Base-by-base conservation (phyloP, 345 rosid genomes). In the Gossypium raimondii region DNA sequence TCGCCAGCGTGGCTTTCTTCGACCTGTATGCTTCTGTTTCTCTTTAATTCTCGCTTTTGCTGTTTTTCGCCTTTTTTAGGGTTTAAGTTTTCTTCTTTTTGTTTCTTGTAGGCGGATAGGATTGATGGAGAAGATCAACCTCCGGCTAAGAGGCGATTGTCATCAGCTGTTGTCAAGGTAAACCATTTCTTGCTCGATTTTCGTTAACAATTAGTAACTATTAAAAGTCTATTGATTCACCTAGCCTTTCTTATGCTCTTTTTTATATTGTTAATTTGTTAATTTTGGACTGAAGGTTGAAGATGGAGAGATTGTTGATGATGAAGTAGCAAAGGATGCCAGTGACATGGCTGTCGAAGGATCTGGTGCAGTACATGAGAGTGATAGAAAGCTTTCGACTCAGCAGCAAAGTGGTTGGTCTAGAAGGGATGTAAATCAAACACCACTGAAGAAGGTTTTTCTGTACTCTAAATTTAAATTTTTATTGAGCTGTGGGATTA, bases 151-250 rank as follows among this genome's bases (percentile, higher is more conserved):
- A 81, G 93, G 75, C 84, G 99, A 53, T 93, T 95, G 72, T 83
- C 85, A 67, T 95, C 99, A 22, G 97, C 97, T 17, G 97, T 93
- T 82, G 94, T 91, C 67, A 95, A 91, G 99, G 99, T 93, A 71
- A 64, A 2, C 24, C 13, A 25, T 69, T 27, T 50, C 44, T 68
- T 48, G 8, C 11, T 50, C 24, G 55, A 48, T 27, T 50, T 64
- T 64, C 2, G 27, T 41, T n/a, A 41, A n/a, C 41, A 34, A 34
- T 64, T 38, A n/a, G 25, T 41, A 43, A 64, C 25, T n/a, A 1
- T 34, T 41, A 41, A 41, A 13, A 64, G 18, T 12, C n/a, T 27
- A 67, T 22, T 67, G 73, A 69, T 4, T 12, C 24, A 7, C 18
- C 12, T 25, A 24, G 18, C 47, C 47, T 8, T 67, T 11, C 38